phyloP scores from a whole-genome alignment of 768 basidiomycete species.

The Amanita phalloides region DNA sequence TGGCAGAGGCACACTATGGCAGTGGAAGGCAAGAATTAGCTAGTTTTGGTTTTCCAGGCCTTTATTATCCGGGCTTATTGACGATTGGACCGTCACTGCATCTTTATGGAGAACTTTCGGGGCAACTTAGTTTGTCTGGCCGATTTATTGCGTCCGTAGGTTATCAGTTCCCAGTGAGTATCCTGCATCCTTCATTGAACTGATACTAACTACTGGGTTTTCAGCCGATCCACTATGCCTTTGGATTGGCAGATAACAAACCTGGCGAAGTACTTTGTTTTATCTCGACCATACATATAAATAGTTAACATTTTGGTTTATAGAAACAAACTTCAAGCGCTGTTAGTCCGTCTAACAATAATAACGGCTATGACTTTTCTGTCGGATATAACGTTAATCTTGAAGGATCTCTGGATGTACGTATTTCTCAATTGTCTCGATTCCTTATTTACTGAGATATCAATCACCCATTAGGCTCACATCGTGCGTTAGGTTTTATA shows the following conservation, averaged over 20 bases:
- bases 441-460: too few relatives aligned
- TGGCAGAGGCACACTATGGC: constrained; percentile 9
- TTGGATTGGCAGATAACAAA: too few relatives aligned
- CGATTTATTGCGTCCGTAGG: neutral
- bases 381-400: constrained; percentile 13
- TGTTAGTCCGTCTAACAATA: neutral
- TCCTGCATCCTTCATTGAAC: too few relatives aligned
- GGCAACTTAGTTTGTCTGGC: neutral
- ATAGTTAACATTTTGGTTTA: too few relatives aligned
- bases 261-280: too few relatives aligned
- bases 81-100: constrained; percentile 13
- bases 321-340: neutral
- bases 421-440: neutral
- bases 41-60: constrained; percentile 14
- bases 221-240: too few relatives aligned
- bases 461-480: too few relatives aligned
- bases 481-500: too few relatives aligned
- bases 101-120: neutral
- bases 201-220: too few relatives aligned
- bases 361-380: neutral
- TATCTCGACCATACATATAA: too few relatives aligned
- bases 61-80: constrained; percentile 15
- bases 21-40: constrained; percentile 6
- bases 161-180: neutral
- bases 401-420: constrained; percentile 11